Conservation (phyloP, 257 asterid genomes). For the Ocimum tenuiflorum region DNA sequence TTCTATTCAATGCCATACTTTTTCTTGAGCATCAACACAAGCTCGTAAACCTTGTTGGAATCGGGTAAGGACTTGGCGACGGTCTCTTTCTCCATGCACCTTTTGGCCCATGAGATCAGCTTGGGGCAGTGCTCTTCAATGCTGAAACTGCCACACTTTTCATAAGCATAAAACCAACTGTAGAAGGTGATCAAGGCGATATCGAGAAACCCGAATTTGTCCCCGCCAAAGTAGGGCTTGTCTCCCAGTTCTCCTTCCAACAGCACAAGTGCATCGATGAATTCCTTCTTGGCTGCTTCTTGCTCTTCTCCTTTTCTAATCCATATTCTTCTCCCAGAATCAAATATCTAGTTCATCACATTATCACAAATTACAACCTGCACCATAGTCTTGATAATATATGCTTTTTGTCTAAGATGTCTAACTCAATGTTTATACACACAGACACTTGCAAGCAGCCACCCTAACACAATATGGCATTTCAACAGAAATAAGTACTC, state of each 20-base stretch:
- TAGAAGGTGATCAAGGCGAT: slow-evolving; percentile 37
- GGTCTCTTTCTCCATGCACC: slow-evolving; percentile 41
- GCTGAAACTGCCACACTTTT: slow-evolving; percentile 38
- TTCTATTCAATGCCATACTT: slow-evolving; percentile 26
- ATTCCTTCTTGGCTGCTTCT: slow-evolving; percentile 45
- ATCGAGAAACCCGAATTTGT: slow-evolving; percentile 45
- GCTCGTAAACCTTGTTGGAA: slow-evolving; percentile 30
- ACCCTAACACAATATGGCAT: background rate
- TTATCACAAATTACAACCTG: background rate
- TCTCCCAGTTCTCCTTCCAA: slow-evolving; percentile 46
- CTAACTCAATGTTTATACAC: no score
- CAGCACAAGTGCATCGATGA: slow-evolving; percentile 36
- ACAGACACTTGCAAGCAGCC: background rate
- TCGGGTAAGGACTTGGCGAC: slow-evolving; percentile 44
- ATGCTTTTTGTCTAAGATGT: background rate
- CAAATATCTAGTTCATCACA: slow-evolving; percentile 1
- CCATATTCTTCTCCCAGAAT: slow-evolving; percentile 43
- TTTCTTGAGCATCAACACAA: slow-evolving; percentile 21
- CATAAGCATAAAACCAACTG: slow-evolving; percentile 51
- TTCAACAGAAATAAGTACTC: no score
- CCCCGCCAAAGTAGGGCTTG: slow-evolving; percentile 47
- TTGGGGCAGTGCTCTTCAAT: slow-evolving; percentile 41
- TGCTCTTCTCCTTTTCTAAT: slow-evolving; percentile 36
- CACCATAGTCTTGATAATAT: background rate
- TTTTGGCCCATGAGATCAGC: slow-evolving; percentile 47